Evolutionary conservation across 345 rosid genomes (phyloP), one percentile per base, ranked within the genome.

Genomic region (Triadica sebifera): DNA sequence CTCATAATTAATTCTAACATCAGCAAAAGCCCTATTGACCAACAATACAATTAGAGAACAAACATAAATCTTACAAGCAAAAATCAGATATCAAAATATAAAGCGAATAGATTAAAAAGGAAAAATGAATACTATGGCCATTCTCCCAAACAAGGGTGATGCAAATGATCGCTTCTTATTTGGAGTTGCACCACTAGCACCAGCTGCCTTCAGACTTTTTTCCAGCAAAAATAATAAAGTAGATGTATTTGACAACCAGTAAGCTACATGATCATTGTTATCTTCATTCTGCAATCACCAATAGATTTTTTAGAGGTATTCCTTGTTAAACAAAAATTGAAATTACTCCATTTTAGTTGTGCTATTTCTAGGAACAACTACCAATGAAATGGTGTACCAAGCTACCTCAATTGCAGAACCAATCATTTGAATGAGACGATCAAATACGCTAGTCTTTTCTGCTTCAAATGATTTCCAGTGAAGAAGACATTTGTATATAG

Each of bases 401-500:
- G 74, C 75, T 84, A 95, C 99, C 98, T 95, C 97, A 74, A 95
- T 91, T n/a, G 92, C 97, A 73, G 94, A 90, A 87, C 99, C 99
- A 74, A 95, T 93, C 97, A 91, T 89, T 84, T 95, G 97, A 86
- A 95, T 88, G 29, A 95, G 98, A 73, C 94, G 92, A 82, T 95
- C 98, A 85, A 95, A 95, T 45, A 91, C 97, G 82, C 84, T 95
- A 63, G 98, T 91, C 82, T 86, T 93, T 79, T 95, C 98, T 13
- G 98, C 97, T 84, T 93, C 99, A 82, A 93, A 95, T 63, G 96
- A 95, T 79, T 91, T 95, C 98, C 99, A 93, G 60, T 91, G 91
- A 75, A 95, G 93, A 78, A 93, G 99, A 82, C 98, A 95, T 76
- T 84, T 93, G 79, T 95, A 95, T 75, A 91, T 91, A 65, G 99